phyloP scores from a whole-genome alignment of 1,139 yeast genomes.

The Yamadazyma dendronema region DNA sequence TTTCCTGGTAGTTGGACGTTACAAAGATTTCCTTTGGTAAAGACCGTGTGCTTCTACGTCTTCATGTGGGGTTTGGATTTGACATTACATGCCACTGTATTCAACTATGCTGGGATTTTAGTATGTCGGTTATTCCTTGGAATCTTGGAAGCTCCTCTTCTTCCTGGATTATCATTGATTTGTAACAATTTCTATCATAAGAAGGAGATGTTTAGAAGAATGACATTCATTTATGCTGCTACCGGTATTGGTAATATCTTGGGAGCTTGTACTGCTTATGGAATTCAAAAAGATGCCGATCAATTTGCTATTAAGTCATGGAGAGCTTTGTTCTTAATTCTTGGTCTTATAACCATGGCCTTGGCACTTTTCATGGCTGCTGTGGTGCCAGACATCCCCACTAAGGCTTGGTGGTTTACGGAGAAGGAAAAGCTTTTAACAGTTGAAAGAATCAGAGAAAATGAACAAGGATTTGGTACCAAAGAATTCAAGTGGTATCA shows the following conservation, averaged over 20 bases:
- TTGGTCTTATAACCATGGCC: slow-evolving; percentile 36
- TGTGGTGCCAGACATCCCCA: slow-evolving; percentile 43
- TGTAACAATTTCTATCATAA: slow-evolving; percentile 22
- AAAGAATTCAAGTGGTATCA: slow-evolving; percentile 23
- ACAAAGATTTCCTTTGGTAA: slow-evolving; percentile 54
- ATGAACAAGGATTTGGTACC: slow-evolving; percentile 31
- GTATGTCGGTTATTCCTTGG: slow-evolving; percentile 46
- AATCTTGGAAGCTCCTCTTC: slow-evolving; percentile 33
- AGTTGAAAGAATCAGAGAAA: slow-evolving; percentile 21
- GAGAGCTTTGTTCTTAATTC: slow-evolving; percentile 39
- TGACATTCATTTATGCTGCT: slow-evolving; percentile 14
- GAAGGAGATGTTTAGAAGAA: slow-evolving; percentile 25
- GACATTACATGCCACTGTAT: slow-evolving; percentile 45
- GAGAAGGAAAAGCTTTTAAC: slow-evolving; percentile 33
- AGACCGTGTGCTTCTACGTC: slow-evolving; percentile 42
- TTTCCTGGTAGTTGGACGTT: slow-evolving; percentile 52
- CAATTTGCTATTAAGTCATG: slow-evolving; percentile 23
- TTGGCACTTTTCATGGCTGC: slow-evolving; percentile 22
- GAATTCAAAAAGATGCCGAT: slow-evolving; percentile 27
- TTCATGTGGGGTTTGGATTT: slow-evolving; percentile 52
- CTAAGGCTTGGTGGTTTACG: slow-evolving; percentile 35
- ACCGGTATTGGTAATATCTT: slow-evolving; percentile 31
- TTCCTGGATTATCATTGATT: slow-evolving; percentile 29
- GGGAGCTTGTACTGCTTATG: slow-evolving; percentile 29
- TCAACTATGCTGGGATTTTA: slow-evolving; percentile 44